A percentile compares a stretch with the other conserved stretches of the same genome.
phyloP scores from a whole-genome alignment of 345 rosid species.

The Dipteronia sinensis region DNA sequence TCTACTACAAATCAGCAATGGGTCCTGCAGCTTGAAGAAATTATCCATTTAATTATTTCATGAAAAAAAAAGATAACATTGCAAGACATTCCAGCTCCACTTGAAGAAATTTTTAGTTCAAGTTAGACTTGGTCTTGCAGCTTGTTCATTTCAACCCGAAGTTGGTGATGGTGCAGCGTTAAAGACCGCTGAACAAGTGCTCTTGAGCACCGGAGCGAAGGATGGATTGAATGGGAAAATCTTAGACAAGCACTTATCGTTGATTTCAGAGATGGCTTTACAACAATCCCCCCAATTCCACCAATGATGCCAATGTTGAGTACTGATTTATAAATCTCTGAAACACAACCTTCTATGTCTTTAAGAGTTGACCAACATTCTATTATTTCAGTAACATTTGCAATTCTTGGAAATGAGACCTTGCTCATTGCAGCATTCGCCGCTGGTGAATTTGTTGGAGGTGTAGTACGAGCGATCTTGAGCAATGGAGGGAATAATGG shows the following conservation, averaged over 20 bases:
- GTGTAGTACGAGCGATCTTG: background rate
- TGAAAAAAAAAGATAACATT: too few species aligned
- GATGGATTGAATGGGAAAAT: conserved; percentile 10
- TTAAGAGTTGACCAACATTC: background rate
- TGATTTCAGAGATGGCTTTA: too few species aligned
- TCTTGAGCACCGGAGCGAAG: background rate
- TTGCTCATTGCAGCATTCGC: background rate
- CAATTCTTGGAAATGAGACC: background rate
- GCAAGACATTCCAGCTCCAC: too few species aligned
- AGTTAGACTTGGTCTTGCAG: background rate
- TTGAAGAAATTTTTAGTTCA: too few species aligned
- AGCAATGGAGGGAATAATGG: background rate
- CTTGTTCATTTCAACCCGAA: background rate
- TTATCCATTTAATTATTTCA: too few species aligned
- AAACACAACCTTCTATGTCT: too few species aligned
- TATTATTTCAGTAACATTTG: background rate
- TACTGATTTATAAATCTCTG: too few species aligned
- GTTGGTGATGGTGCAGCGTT: background rate
- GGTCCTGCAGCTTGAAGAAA: too few species aligned
- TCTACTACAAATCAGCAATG: too few species aligned
- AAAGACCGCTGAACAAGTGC: too few species aligned
- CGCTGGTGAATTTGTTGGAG: background rate
- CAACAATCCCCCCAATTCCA: too few species aligned
- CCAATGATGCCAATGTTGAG: too few species aligned
- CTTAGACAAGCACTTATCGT: conserved; percentile 7